Evolutionary conservation across 805 yeast species (phyloP), one percentile per base, ranked within the genome.

Genomic region (Kuraishia piskuri): DNA sequence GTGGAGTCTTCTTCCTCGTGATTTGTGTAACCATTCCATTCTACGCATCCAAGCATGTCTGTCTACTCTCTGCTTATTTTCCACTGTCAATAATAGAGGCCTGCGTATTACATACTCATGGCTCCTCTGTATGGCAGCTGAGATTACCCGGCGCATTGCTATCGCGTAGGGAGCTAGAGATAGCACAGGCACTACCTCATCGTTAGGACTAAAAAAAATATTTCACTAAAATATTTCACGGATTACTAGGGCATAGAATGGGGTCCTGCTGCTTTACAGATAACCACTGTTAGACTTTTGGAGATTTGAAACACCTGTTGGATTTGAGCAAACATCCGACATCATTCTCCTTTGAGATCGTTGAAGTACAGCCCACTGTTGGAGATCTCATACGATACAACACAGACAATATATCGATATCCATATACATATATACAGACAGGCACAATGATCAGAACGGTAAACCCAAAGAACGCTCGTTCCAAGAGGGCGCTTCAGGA

Each of bases 381-480:
- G n/a, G n/a, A n/a, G n/a, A n/a, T n/a, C n/a, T n/a, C n/a, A n/a
- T n/a, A n/a, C n/a, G n/a, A n/a, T n/a, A n/a, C n/a, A n/a, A n/a
- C n/a, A n/a, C n/a, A n/a, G n/a, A n/a, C n/a, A n/a, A n/a, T n/a
- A n/a, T n/a, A n/a, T n/a, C n/a, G n/a, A n/a, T n/a, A n/a, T n/a
- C n/a, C n/a, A n/a, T n/a, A n/a, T n/a, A 10, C 7, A 31, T 31
- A 47, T 47, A 22, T 7, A 50, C 14, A n/a, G n/a, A n/a, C n/a
- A n/a, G n/a, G n/a, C 12, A n/a, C 21, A 24, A 70, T 70, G 74
- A 70, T 70, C 56, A 70, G 79, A 77, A 67, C 77, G 48, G 74
- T 85, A 48, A 86, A 90, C 61, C 98, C 99, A 40, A 91, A 90
- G 73, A 94, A 86, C 65, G 96, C 96, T 53, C 90, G 98, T 65